Evolutionary conservation across 495 filamentous ascomycete species (phyloP).

Genomic region (Penicillium fimorum): DNA sequence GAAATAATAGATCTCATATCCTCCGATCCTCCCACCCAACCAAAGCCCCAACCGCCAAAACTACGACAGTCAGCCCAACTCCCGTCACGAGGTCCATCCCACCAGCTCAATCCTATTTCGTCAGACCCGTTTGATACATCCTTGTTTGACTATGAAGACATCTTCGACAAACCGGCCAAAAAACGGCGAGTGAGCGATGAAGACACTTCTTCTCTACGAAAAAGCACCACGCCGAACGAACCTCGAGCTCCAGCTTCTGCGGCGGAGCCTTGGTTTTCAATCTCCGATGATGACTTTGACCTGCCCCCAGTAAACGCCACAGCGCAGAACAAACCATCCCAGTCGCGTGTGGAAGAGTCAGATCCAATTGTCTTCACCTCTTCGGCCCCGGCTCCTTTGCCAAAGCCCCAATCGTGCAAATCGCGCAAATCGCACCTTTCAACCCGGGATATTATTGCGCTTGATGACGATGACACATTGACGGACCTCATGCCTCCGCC

Average conservation of each 20-base stretch:
- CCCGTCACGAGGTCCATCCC: constrained; percentile 14
- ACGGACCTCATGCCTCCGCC: constrained; percentile 9
- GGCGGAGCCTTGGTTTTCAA: constrained; percentile 27
- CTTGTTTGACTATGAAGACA: constrained; percentile 35
- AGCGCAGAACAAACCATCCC: constrained; percentile 11
- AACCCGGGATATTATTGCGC: constrained; percentile 32
- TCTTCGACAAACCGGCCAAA: constrained; percentile 38
- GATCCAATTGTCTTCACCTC: constrained; percentile 58
- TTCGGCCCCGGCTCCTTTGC: constrained; percentile 34
- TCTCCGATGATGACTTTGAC: constrained; percentile 39
- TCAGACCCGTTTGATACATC: constrained; percentile 53
- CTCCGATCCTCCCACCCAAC: constrained; percentile 36
- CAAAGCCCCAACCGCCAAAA: constrained; percentile 10
- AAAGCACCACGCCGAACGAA: constrained; percentile 3
- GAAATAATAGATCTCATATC: constrained; percentile 45
- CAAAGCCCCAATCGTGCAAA: constrained; percentile 8
- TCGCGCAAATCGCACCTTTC: constrained; percentile 7
- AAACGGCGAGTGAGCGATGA: constrained; percentile 41
- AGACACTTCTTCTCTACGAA: constrained; percentile 3
- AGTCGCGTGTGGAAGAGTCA: constrained; percentile 32
- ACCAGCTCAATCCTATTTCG: constrained; percentile 27
- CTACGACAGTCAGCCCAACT: constrained; percentile 4
- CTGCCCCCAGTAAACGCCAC: constrained; percentile 23
- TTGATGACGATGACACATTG: constrained; percentile 33
- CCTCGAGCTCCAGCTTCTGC: constrained; percentile 1